These are phyloP conservation scores for Cylindrodendrum hubeiense DNA, from an alignment of 2,329 filamentous ascomycete genomes.

Conservation along the genomic window DNA sequence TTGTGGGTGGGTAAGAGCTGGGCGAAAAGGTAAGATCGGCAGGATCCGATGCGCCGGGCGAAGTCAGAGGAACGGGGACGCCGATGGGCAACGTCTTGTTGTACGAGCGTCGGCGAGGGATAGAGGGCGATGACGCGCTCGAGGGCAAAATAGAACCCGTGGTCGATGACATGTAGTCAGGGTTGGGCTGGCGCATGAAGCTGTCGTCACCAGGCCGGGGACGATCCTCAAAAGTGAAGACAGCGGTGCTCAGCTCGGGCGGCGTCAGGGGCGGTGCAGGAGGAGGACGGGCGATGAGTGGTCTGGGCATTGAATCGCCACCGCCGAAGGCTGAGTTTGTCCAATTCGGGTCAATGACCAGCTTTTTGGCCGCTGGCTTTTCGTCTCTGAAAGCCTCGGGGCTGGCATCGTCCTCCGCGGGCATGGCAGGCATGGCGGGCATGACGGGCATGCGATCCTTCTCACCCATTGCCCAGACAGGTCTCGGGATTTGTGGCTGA, in stretches of 20 bases:
- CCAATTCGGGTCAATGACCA: conserved; percentile 45
- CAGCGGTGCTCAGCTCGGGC: conserved; percentile 56
- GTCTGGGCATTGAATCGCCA: conserved; percentile 44
- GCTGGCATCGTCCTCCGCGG: conserved; percentile 19
- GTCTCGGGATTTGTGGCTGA: conserved; percentile 31
- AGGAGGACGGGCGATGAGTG: conserved; percentile 53
- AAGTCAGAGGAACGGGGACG: conserved; percentile 43
- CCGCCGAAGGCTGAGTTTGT: conserved; percentile 29
- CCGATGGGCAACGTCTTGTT: conserved; percentile 55
- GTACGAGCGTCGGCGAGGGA: conserved; percentile 57
- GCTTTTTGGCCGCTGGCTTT: conserved; percentile 31
- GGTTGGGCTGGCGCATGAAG: conserved; percentile 63
- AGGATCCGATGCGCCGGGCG: conserved; percentile 38
- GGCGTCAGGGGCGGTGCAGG: conserved; percentile 64
- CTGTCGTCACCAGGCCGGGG: conserved; percentile 47
- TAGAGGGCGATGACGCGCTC: conserved; percentile 47
- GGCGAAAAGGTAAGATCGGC: conserved; percentile 54
- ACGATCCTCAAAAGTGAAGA: conserved; percentile 58
- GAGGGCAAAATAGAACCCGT: conserved; percentile 43
- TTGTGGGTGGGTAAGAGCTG: conserved; percentile 63
- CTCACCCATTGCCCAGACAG: conserved; percentile 44
- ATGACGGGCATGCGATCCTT: conserved; percentile 33
- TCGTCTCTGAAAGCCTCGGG: conserved; percentile 23
- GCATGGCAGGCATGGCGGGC: conserved; percentile 17
- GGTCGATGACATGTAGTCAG: conserved; percentile 59